Evolutionary conservation across 2,329 filamentous ascomycete species (phyloP), one percentile per base, ranked within the genome.

Genomic region (Verticillium nubilum): DNA sequence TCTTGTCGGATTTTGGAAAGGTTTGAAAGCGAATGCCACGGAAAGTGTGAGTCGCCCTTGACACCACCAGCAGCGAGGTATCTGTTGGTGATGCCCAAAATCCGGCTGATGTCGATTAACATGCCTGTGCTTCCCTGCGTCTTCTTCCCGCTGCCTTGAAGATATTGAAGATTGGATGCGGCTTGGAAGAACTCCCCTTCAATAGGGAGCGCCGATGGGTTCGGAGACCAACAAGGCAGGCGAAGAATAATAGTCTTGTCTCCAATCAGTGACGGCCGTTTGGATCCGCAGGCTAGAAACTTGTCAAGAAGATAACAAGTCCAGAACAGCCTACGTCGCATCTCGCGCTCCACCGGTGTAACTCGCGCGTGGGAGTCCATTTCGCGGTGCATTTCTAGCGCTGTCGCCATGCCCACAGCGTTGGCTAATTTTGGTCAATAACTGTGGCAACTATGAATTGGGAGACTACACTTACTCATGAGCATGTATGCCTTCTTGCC

Each of bases 401-500:
- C 91, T 72, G 92, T 85, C 2, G 89, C 87, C 91, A 96, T 96
- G 52, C 89, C 90, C 54, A 92, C 86, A 10, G 88, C 90, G 63
- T 82, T 89, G 63, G 87, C 89, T 92, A 65, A 26, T 58, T 1
- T 31, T 61, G 63, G 26, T 63, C 47, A 63, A 58, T 64, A 23
- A 7, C 19, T 19, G 12, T 17, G 3, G 61, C n/a, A 19, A 25
- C 25, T n/a, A 27, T 26, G 28, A 47, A 15, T 13, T 28, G 17
- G 28, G 29, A 12, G 15, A 12, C 19, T 5, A 23, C 37, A 67
- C 77, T 23, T 86, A 91, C 91, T 85, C 66, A 96, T 80, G 42
- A 92, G 80, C 91, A 96, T 96, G 66, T 92, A 95, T 1, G 90
- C 88, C 73, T 90, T 95, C 74, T 91, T 94, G 17, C 91, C 90